phyloP scores from a whole-genome alignment of 2,329 filamentous ascomycete genomes.

The Albifimbria verrucaria region DNA sequence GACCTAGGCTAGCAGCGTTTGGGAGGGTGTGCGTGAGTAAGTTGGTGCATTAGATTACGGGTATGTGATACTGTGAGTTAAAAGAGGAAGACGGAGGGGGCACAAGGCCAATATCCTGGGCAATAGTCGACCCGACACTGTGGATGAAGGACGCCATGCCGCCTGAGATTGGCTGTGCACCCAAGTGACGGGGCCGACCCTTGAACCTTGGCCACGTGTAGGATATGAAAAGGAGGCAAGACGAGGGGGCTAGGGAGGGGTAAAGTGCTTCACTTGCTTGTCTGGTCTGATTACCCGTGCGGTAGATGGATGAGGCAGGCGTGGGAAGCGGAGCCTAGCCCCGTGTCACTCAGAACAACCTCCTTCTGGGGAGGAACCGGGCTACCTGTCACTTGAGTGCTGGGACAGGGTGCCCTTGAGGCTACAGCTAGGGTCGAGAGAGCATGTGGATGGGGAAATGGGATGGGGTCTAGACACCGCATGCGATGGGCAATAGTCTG shows the following conservation, averaged over 20 bases:
- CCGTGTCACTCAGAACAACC: background rate
- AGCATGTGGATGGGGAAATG: background rate
- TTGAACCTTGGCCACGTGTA: constrained; percentile 19
- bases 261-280: constrained; percentile 1
- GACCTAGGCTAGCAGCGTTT: background rate
- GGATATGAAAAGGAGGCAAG: constrained; percentile 11
- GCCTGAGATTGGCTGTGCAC: constrained; percentile 9
- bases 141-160: constrained; percentile 26
- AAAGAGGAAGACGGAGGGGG: background rate
- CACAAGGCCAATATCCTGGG: constrained; percentile 8
- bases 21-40: background rate
- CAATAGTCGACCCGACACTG: constrained; percentile 21
- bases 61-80: background rate
- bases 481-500: background rate
- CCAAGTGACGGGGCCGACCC: constrained; percentile 3
- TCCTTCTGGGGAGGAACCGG: background rate
- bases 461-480: background rate
- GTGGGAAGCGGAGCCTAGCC: background rate
- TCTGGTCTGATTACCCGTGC: background rate
- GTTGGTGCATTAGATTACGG: background rate
- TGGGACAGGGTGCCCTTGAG: too few relatives aligned
- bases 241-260: constrained; percentile 2
- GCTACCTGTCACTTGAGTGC: too few relatives aligned
- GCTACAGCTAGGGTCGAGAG: too few relatives aligned
- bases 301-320: too few relatives aligned